Evolutionary conservation across 805 yeast genomes (phyloP).

Genomic region (Wickerhamiella musiphila): DNA sequence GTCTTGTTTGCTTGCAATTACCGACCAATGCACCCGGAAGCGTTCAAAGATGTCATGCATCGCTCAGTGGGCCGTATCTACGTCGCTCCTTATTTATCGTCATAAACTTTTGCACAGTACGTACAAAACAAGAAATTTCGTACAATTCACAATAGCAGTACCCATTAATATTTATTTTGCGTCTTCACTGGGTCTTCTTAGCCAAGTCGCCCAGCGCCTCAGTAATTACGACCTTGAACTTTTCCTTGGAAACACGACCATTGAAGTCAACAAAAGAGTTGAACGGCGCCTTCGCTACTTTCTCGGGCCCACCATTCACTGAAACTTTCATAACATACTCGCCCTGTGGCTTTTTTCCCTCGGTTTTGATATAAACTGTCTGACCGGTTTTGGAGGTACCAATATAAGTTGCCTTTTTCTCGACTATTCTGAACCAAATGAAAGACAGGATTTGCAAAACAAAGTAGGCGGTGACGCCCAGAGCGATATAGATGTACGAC

Average conservation of each 20-base stretch:
- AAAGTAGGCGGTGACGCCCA: constrained; percentile 9
- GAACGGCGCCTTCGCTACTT: not conserved
- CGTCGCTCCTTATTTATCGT: too few species aligned
- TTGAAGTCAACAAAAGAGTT: constrained; percentile 7
- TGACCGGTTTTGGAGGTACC: constrained; percentile 7
- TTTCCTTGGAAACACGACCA: constrained; percentile 7
- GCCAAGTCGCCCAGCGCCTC: not conserved
- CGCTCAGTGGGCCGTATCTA: too few species aligned
- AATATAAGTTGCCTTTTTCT: constrained; percentile 9
- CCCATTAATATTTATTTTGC: constrained; percentile 1
- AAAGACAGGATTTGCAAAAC: constrained; percentile 5
- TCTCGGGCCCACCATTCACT: not conserved
- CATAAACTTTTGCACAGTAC: too few species aligned
- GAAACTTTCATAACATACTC: constrained; percentile 4
- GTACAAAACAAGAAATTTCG: constrained; percentile 1
- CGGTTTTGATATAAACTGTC: constrained; percentile 8
- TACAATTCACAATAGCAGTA: not conserved
- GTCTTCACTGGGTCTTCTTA: not conserved
- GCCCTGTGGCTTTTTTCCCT: constrained; percentile 4
- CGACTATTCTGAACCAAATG: constrained; percentile 8
- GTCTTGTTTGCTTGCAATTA: constrained; percentile 1
- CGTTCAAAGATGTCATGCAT: too few species aligned
- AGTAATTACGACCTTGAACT: constrained; percentile 4
- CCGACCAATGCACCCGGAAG: too few species aligned
- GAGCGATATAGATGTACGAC: constrained; percentile 4